Base-by-base conservation (phyloP, 176 grass and related monocot genomes). In the Avena insularis region DNA sequence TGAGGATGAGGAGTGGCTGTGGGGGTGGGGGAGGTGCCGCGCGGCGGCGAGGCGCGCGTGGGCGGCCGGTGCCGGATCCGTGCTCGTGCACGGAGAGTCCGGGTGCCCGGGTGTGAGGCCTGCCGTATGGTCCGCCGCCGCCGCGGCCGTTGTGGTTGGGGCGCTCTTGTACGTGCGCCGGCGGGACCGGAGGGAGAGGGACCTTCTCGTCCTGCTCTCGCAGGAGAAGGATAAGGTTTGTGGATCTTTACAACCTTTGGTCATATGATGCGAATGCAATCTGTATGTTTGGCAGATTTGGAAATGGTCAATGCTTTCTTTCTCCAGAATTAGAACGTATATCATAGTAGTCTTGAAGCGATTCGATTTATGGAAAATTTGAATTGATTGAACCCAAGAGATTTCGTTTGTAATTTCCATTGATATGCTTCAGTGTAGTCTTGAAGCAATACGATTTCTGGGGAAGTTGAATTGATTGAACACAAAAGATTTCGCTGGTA, bases 141-240 rank as follows among this genome's bases (percentile, higher is more conserved):
- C 71, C 4, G 87, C 73, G 2, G 79, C 74, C 13, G 51, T 88
- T 17, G 88, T 90, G 49, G 82, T 92, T 10, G 90, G 82, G 6
- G 71, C 56, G 8, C 77, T 92, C 51, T 65, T 92, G 78, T 95
- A 95, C 88, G 88, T 89, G 48, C 90, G 93, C 49, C 90, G 91
- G 31, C 88, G 87, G 27, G 90, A 95, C 67, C 86, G 78, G 87
- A 95, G 54, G 79, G 93, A 95, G 75, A 85, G 82, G 72, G 57
- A 88, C 16, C 87, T 95, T 15, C 82, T 95, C 65, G 84, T 92
- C 74, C 15, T 92, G 35, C 90, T 95, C 75, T 90, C 89, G 23
- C 86, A 90, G 68, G 93, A 95, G 51, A 95, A 95, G 81, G 90
- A 95, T 81, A 91, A 92, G 93, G 93, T 90, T 79, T 84, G 74